phyloP scores from a whole-genome alignment of 73 alveolate species.

The Symbiodinium pilosum region DNA sequence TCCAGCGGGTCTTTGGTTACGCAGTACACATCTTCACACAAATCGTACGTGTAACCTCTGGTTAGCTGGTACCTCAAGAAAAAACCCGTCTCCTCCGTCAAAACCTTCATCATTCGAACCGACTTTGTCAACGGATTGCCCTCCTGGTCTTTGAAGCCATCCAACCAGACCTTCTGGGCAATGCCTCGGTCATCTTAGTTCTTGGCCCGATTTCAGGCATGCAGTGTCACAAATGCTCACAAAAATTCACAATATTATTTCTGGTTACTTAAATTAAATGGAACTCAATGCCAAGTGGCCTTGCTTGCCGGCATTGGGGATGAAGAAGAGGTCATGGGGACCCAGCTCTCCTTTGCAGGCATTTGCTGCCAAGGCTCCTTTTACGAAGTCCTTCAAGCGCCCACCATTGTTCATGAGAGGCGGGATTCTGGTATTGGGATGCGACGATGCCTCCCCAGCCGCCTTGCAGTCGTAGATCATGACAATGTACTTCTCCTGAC shows the following conservation, averaged over 20 bases:
- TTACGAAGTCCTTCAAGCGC: conserved; percentile 3
- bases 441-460: background rate
- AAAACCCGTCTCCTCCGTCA: conserved; percentile 96
- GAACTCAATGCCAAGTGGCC: background rate
- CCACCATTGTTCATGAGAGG: background rate
- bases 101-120: conserved; percentile 96
- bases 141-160: conserved; percentile 44
- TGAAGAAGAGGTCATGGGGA: background rate
- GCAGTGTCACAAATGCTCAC: too few relatives aligned
- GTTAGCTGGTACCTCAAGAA: background rate
- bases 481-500: background rate
- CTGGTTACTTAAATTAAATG: background rate
- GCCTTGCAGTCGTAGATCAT: background rate
- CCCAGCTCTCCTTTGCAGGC: background rate
- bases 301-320: background rate
- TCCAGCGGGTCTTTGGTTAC: background rate
- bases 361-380: background rate
- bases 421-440: background rate
- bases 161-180: background rate
- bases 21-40: background rate
- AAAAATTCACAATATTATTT: too few relatives aligned
- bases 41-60: background rate
- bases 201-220: too few relatives aligned
- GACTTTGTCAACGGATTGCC: conserved; percentile 95
- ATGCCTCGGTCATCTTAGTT: background rate